Evolutionary conservation across 108 stramenopile genomes (phyloP).

Genomic region (Nannochloropsis salina): DNA sequence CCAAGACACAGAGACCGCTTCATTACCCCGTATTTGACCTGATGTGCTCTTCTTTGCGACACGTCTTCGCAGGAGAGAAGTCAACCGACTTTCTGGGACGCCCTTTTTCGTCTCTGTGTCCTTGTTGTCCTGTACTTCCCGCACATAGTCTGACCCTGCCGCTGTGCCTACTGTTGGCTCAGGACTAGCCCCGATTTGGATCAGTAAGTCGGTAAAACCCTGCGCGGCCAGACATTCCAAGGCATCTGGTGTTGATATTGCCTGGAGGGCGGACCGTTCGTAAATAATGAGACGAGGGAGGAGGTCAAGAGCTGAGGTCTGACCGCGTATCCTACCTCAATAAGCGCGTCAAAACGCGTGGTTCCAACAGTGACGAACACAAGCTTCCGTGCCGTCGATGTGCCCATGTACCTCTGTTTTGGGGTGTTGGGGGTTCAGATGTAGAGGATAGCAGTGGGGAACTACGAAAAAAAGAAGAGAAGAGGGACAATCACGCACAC

Average conservation of each 20-base stretch:
- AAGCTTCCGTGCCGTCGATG: conserved; percentile 13
- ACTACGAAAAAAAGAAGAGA: too few species aligned
- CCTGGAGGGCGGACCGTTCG: conserved; percentile 26
- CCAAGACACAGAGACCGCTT: conserved; percentile 29
- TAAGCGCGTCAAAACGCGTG: conserved; percentile 73
- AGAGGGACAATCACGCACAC: too few species aligned
- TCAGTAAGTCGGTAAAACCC: conserved; percentile 33
- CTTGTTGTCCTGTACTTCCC: background rate
- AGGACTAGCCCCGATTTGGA: conserved; percentile 42
- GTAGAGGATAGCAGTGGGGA: too few species aligned
- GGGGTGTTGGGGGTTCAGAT: too few species aligned
- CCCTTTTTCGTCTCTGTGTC: background rate
- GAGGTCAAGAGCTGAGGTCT: background rate
- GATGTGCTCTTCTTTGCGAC: background rate
- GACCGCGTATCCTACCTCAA: conserved; percentile 38
- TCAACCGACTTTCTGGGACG: too few species aligned
- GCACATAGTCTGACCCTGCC: background rate
- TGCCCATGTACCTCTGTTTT: too few species aligned
- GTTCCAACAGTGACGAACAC: conserved; percentile 93
- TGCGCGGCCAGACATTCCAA: background rate
- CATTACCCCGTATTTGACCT: background rate
- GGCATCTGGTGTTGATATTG: conserved; percentile 21
- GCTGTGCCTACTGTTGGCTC: background rate
- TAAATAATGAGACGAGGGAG: background rate
- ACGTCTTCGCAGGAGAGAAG: background rate